Percentiles rank a stretch among this genome's conserved stretches.
These are phyloP conservation scores for Lipomyces japonicus DNA, from an alignment of 805 yeast species.

Conservation along the genomic window DNA sequence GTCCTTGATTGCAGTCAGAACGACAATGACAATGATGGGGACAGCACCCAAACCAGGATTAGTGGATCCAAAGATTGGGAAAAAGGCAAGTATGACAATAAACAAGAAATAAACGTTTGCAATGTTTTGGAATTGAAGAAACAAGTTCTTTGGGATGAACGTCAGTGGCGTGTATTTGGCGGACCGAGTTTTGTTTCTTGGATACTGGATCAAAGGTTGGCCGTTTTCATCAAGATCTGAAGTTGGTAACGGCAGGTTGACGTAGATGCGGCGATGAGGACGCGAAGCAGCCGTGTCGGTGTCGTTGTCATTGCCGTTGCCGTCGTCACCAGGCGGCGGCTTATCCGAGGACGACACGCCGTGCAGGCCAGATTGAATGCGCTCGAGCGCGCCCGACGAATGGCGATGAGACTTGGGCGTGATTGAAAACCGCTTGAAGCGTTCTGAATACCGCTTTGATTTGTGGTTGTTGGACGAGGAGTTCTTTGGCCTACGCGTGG, in stretches of 20 bases:
- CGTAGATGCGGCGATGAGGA: conserved; percentile 44
- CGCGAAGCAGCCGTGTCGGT: conserved; percentile 12
- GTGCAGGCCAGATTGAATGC: background rate
- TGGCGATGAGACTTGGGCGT: conserved; percentile 7
- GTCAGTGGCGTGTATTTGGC: conserved; percentile 91
- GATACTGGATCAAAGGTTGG: conserved; percentile 56
- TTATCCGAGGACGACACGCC: conserved; percentile 8
- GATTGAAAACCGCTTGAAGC: conserved; percentile 25
- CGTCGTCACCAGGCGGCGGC: too few relatives aligned
- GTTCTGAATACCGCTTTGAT: conserved; percentile 16
- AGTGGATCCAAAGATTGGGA: conserved; percentile 68
- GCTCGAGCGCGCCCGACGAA: conserved; percentile 3
- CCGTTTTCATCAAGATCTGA: conserved; percentile 50
- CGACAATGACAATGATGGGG: conserved; percentile 75
- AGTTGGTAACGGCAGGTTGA: conserved; percentile 49
- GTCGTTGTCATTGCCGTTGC: conserved; percentile 22
- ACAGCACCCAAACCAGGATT: conserved; percentile 73
- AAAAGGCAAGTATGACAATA: conserved; percentile 60
- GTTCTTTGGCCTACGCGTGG: conserved; percentile 19
- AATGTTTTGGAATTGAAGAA: conserved; percentile 76
- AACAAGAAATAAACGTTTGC: conserved; percentile 86
- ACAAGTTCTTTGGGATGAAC: conserved; percentile 80
- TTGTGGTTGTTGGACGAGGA: conserved; percentile 2
- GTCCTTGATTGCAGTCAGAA: conserved; percentile 69
- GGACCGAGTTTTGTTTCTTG: conserved; percentile 89